Evolutionary conservation across 768 basidiomycete species (phyloP).

Genomic region (Psilocybe sp.): DNA sequence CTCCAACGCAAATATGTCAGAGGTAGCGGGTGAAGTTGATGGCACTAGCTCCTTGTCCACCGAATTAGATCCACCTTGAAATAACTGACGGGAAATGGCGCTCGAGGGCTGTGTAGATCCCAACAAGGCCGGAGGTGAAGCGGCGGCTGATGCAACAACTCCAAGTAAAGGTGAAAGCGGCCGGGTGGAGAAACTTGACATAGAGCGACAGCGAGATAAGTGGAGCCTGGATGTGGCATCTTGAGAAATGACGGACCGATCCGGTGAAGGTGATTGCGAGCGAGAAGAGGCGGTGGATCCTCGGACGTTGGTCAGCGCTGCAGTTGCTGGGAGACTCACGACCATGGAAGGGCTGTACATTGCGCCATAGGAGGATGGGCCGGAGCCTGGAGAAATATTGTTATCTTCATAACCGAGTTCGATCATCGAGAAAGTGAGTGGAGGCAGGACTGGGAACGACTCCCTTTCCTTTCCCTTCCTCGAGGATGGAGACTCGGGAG

Average conservation of each 20-base stretch:
- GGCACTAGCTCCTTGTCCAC: constrained; percentile 8
- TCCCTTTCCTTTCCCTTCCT: constrained; percentile 62
- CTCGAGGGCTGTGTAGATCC: constrained; percentile 39
- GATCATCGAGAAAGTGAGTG: constrained; percentile 58
- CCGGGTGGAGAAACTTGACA: constrained; percentile 47
- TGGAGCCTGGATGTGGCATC: constrained; percentile 26
- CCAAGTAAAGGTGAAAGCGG: constrained; percentile 35
- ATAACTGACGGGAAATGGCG: constrained; percentile 55
- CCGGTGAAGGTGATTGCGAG: constrained; percentile 16
- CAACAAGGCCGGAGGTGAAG: constrained; percentile 42
- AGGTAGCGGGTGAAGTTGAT: constrained; percentile 7
- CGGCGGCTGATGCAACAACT: constrained; percentile 46
- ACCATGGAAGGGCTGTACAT: constrained; percentile 16
- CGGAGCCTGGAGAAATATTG: constrained; percentile 25
- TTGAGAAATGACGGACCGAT: constrained; percentile 6
- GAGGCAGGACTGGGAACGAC: constrained; percentile 62
- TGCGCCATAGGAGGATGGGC: constrained; percentile 36
- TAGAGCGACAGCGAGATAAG: constrained; percentile 50
- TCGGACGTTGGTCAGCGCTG: constrained; percentile 14
- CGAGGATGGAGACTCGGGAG: constrained; percentile 13
- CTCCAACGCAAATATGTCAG: constrained; percentile 12
- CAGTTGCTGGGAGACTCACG: constrained; percentile 14
- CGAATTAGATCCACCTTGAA: constrained; percentile 22
- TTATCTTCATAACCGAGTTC: constrained; percentile 42
- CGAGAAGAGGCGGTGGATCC: constrained; percentile 16